Conservation (phyloP, 2,329 filamentous ascomycete genomes). For the Ceratocystis papillata region DNA sequence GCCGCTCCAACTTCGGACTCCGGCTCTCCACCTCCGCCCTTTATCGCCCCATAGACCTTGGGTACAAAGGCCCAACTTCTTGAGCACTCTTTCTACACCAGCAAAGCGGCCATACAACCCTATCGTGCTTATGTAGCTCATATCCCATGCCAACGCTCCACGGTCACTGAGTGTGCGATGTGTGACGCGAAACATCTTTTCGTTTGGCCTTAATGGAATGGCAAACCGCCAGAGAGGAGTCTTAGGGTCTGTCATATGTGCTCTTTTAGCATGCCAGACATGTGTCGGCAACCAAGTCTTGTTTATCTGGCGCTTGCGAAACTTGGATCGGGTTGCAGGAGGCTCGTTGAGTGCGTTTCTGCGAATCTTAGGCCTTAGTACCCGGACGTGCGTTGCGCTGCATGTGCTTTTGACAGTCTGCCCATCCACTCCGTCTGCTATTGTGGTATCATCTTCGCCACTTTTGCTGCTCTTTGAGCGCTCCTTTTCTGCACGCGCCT, state of each 20-base stretch:
- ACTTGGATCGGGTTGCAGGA: constrained; percentile 50
- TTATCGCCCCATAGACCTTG: constrained; percentile 51
- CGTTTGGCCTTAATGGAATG: constrained; percentile 70
- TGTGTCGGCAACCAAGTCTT: constrained; percentile 96
- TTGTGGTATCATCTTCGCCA: constrained; percentile 17
- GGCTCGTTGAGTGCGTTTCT: constrained; percentile 57
- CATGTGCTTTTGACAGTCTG: background rate
- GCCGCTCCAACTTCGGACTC: constrained; percentile 41
- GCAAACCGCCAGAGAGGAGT: constrained; percentile 84
- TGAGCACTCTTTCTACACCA: constrained; percentile 57
- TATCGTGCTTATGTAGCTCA: constrained; percentile 86
- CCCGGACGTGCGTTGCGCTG: background rate
- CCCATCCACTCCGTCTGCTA: constrained; percentile 16
- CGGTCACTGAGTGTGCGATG: constrained; percentile 66
- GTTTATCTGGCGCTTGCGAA: constrained; percentile 70
- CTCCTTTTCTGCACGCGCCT: constrained; percentile 30
- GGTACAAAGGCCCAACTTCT: constrained; percentile 50
- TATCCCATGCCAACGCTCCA: constrained; percentile 82
- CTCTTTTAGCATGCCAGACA: constrained; percentile 83
- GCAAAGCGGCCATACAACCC: constrained; percentile 56
- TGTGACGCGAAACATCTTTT: constrained; percentile 80
- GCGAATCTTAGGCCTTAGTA: constrained; percentile 52
- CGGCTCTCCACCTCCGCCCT: constrained; percentile 59
- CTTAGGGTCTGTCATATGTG: constrained; percentile 71
- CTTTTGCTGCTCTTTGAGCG: constrained; percentile 29